Evolutionary conservation across 768 basidiomycete species (phyloP).

Genomic region (Tricholoma terreum): DNA sequence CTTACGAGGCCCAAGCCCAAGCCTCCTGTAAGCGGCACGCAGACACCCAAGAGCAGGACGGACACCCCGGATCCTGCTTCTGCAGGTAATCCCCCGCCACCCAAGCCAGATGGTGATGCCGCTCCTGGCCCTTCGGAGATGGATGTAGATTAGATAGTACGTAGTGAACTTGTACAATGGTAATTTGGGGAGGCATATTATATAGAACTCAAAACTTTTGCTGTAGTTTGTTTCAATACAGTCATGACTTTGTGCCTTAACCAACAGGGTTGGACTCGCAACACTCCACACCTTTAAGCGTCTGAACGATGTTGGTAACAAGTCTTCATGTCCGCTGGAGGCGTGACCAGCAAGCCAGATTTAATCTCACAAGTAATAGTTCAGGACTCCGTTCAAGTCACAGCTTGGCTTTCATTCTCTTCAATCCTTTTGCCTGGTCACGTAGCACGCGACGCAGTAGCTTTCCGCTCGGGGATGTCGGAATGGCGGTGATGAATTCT

Average conservation of each 20-base stretch:
- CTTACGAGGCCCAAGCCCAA: conserved; percentile 93
- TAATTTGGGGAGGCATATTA: conserved; percentile 14
- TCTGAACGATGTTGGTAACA: too few species aligned
- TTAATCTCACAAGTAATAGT: too few species aligned
- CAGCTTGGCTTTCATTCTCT: conserved; percentile 9
- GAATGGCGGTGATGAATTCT: conserved; percentile 51
- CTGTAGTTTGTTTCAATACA: conserved; percentile 10
- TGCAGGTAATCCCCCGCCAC: conserved; percentile 27
- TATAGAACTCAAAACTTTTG: conserved; percentile 15
- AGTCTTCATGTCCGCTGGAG: too few species aligned
- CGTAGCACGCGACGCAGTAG: conserved; percentile 47
- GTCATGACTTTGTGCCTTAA: neutral
- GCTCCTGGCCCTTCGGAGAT: conserved; percentile 62
- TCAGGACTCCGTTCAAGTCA: neutral
- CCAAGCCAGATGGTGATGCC: neutral
- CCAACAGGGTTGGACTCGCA: too few species aligned
- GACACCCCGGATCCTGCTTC: conserved; percentile 52
- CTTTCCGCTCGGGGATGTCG: conserved; percentile 64
- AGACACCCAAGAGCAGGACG: conserved; percentile 68
- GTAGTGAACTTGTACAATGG: conserved; percentile 11
- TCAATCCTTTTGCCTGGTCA: conserved; percentile 40
- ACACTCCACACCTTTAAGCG: too few species aligned
- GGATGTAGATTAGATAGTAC: conserved; percentile 70
- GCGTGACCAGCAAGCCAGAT: too few species aligned
- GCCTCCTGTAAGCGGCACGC: conserved; percentile 62